Conservation (phyloP, 2,329 filamentous ascomycete species). For the Ascochyta koolunga region DNA sequence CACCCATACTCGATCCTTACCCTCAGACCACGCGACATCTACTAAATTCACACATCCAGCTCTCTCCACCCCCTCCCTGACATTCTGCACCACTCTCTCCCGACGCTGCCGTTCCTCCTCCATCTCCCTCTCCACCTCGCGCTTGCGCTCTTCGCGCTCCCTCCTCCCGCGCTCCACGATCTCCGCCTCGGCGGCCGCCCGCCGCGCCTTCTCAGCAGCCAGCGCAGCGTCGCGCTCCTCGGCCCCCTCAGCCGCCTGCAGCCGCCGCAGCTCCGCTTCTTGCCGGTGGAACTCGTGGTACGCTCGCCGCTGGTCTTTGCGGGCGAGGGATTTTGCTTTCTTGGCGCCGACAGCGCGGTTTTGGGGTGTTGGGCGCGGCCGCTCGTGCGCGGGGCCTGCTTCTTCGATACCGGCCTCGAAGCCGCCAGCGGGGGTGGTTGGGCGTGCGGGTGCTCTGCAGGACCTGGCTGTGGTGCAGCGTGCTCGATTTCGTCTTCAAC, state of each 20-base stretch:
- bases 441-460: conserved; percentile 8
- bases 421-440: conserved; percentile 7
- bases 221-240: conserved; percentile 54
- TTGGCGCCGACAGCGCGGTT: conserved; percentile 54
- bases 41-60: conserved; percentile 44
- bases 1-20: conserved; percentile 51
- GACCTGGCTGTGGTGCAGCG: conserved; percentile 35
- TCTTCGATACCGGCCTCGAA: no score
- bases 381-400: conserved; percentile 45
- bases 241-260: conserved; percentile 50
- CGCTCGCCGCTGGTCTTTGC: conserved; percentile 50
- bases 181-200: conserved; percentile 51
- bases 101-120: conserved; percentile 42
- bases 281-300: conserved; percentile 59
- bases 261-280: conserved; percentile 55
- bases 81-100: conserved; percentile 39
- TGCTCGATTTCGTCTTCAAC: conserved; percentile 19
- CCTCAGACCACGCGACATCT: conserved; percentile 50
- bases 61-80: conserved; percentile 31
- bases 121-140: conserved; percentile 46
- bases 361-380: conserved; percentile 32
- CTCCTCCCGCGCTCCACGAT: conserved; percentile 50
- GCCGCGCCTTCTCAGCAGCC: conserved; percentile 49
- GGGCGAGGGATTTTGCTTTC: conserved; percentile 56
- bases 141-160: conserved; percentile 49